Evolutionary conservation across 2,329 filamentous ascomycete species (phyloP), one percentile per base, ranked within the genome.

Genomic region (Sclerotinia sclerotiorum): DNA sequence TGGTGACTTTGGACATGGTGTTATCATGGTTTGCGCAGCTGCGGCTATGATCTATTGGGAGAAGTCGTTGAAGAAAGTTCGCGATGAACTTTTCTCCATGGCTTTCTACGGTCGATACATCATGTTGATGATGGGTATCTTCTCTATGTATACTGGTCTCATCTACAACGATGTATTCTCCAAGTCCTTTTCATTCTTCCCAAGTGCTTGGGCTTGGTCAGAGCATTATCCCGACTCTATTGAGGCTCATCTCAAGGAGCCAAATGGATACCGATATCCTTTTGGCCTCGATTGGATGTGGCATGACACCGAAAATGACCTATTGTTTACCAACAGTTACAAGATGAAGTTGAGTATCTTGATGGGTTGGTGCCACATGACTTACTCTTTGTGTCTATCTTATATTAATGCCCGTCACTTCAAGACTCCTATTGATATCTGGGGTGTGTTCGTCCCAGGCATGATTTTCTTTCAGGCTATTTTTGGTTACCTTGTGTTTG

Each of bases 321-420:
- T 99, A 27, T 86, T 99, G 62, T 99, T 99, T 82, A 91, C 88
- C 79, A 99, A 99, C 90, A 96, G 92, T 81, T 96, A 95, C 86
- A 99, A 99, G 89, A 99, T 99, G 95, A 99, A 99, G 85, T 91
- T 99, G 82, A 96, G 92, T 83, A 97, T 99, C 78, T 87, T 99
- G 73, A 86, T 99, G 73, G 95, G 96, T 79, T 99, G 96, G 95
- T 88, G 88, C 69, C 94, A 97, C 82, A 99, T 99, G 95, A 99
- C 95, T 3, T 99, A 97, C 82, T 98, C 95, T 24, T 87, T 99
- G 57, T 94, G 91, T 83, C 90, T 97, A 77, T 90, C 95, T 32
- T 95, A 91, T 77, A 87, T 97, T 84, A 99, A 99, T 78, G 94
- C 93, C 62, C 89, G 90, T 68, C 93, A 97, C 81, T 99, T 98